These are phyloP conservation scores for Bonia amplexicaulis DNA, from an alignment of 176 grass and related monocot species.

Conservation along the genomic window DNA sequence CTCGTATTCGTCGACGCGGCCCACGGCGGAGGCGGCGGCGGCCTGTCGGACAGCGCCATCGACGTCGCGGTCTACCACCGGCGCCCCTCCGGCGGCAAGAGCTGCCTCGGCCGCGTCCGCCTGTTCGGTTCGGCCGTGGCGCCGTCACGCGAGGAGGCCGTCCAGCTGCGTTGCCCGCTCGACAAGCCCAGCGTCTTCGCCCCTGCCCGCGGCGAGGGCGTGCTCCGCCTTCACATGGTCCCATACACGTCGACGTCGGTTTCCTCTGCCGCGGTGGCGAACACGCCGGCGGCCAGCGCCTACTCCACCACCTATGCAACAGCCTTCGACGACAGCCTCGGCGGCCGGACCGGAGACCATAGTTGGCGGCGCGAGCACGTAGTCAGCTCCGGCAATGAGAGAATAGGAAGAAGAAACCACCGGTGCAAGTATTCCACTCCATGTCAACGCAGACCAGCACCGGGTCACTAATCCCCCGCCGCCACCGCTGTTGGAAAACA, in stretches of 20 bases:
- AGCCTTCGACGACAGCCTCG: neutral
- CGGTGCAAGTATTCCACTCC: neutral
- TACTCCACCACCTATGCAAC: slow-evolving; percentile 10
- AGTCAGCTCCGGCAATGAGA: neutral
- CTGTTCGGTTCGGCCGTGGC: too few relatives aligned
- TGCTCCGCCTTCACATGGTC: neutral
- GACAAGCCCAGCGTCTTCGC: slow-evolving; percentile 22
- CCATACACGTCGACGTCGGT: neutral
- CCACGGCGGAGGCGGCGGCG: neutral
- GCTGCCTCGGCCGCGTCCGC: too few relatives aligned
- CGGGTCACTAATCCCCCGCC: neutral
- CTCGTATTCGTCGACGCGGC: neutral
- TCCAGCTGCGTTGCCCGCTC: slow-evolving; percentile 15
- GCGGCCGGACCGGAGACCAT: neutral
- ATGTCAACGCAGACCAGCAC: neutral
- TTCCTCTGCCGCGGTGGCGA: neutral
- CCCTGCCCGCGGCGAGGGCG: neutral
- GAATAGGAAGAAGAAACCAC: neutral
- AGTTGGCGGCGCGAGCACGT: slow-evolving; percentile 6
- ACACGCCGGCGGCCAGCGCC: neutral
- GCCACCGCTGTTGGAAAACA: neutral
- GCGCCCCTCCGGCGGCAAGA: too few relatives aligned
- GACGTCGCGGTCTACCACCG: slow-evolving; percentile 13
- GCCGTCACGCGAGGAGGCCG: slow-evolving; percentile 21
- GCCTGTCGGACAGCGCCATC: neutral